Base-by-base conservation (phyloP, 805 yeast genomes). In the Pichia insulana region DNA sequence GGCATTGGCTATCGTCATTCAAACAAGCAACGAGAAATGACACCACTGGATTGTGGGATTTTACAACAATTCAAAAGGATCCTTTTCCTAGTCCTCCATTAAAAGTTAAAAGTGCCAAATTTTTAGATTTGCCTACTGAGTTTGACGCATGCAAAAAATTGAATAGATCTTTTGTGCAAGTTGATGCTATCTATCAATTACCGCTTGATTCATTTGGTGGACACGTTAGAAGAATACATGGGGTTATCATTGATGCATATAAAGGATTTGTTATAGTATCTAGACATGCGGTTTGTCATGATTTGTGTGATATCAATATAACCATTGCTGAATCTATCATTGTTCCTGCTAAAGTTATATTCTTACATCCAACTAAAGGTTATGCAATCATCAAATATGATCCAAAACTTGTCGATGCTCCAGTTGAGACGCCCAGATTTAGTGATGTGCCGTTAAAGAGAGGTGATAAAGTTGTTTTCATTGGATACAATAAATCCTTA, bases 311-410 rank as follows among this genome's bases (percentile, higher is more conserved):
- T 59, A 70, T 88, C 19, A 69, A 76, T 37, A 71, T 89, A 17
- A 78, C 89, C 2, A 76, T 89, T 56, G 95, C 96, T 4, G 96
- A 89, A 49, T 82, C 95, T 1, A 75, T 85, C 18, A 76, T 80
- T 49, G 72, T 88, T 12, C 86, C 94, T 0, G 96, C 82, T 1
- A 70, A 77, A 48, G 92, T 88, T 20, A 78, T 78, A 18, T 89
- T 87, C 52, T 65, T 86, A 54, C 96, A 88, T 57, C 96, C 97
- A 28, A 76, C 85, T 30, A 85, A 82, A 52, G 88, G 88, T 51
- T 88, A 83, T 60, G 88, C 94, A 1, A 76, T 88, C 43, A 69
- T 89, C 20, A 76, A 84, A 58, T 89, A 86, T 59, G 95, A 89
- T 57, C 87, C 96, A 8, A 54, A 67, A 4, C 63, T 86, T 39